Evolutionary conservation across 345 rosid species (phyloP), one percentile per base, ranked within the genome.

Genomic region (Corchorus olitorius): DNA sequence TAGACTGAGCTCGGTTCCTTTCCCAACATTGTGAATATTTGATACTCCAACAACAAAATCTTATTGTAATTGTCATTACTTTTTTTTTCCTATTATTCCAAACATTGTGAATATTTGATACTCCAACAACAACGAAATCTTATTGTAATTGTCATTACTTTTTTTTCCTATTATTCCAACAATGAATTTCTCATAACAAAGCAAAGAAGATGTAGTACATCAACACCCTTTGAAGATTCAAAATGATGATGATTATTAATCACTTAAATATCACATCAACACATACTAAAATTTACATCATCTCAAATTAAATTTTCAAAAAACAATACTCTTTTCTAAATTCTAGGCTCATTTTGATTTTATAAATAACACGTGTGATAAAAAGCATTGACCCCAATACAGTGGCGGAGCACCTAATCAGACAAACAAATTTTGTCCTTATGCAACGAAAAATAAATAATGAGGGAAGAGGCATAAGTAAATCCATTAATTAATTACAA

Each of bases 371-470:
- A 84, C 76, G 58, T 76, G 84, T 45, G 13, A 1, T 22, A 19
- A 75, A 80, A 71, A 12, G 52, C 69, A 72, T 58, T n/a, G 58
- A 20, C 35, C 45, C 27, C 3, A 27, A 27, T 37, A 50, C 17
- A 5, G 8, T 75, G 52, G 77, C 72, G 65, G n/a, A 49, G 64
- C 27, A 61, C 72, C 75, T 4, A 52, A 79, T 46, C 64, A 52
- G 52, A 52, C 69, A 22, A 27, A 46, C 67, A 34, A 34, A 7
- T 22, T 35, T 66, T 72, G 78, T 54, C 75, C 34, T 49, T 69
- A 72, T 35, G 15, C 59, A 67, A 62, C 22, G 59, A 59, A 73
- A 39, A 14, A 20, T 3, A 35, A 45, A 73, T 49, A 52, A 69
- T 37, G 48, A 45, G 16, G 0, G 15, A 10, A 9, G 46, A 43